These are phyloP conservation scores for Linum tenue DNA, from an alignment of 345 rosid species.

Conservation along the genomic window DNA sequence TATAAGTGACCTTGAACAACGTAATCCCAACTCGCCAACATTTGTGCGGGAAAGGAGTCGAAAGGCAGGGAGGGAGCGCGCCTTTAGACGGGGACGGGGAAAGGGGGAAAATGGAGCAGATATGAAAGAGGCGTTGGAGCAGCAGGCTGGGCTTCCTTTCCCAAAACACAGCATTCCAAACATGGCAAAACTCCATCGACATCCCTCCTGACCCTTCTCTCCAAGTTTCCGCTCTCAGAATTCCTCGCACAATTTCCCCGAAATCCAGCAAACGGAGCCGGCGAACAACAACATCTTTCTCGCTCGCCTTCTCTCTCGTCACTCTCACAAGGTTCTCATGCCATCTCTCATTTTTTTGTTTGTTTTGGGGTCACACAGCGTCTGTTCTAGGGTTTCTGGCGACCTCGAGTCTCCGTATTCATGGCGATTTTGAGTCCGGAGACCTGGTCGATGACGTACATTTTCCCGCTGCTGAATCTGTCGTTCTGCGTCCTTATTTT, in stretches of 20 bases:
- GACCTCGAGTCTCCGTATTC: neutral
- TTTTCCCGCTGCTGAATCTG: neutral
- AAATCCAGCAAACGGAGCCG: neutral
- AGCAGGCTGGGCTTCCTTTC: neutral
- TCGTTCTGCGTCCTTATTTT: neutral
- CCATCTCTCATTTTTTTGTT: neutral
- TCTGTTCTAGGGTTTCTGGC: neutral
- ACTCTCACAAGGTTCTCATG: neutral
- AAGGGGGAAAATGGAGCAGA: conserved; percentile 26
- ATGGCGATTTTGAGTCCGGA: neutral
- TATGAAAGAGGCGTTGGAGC: conserved; percentile 2
- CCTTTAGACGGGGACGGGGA: neutral
- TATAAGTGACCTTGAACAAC: too few species aligned
- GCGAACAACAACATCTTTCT: too few species aligned
- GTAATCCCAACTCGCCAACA: neutral
- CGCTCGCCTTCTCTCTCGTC: neutral
- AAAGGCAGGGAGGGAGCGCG: neutral
- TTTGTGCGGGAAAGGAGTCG: neutral
- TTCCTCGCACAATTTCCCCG: too few species aligned
- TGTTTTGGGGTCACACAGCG: neutral
- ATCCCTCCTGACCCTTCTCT: neutral
- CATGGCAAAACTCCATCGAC: conserved; percentile 10
- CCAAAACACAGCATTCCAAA: conserved; percentile 13
- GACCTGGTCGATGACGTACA: neutral
- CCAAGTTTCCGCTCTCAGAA: conserved; percentile 7